Evolutionary conservation across 352 stramenopile species (phyloP), one percentile per base, ranked within the genome.

Genomic region (Phytophthora tubulina): DNA sequence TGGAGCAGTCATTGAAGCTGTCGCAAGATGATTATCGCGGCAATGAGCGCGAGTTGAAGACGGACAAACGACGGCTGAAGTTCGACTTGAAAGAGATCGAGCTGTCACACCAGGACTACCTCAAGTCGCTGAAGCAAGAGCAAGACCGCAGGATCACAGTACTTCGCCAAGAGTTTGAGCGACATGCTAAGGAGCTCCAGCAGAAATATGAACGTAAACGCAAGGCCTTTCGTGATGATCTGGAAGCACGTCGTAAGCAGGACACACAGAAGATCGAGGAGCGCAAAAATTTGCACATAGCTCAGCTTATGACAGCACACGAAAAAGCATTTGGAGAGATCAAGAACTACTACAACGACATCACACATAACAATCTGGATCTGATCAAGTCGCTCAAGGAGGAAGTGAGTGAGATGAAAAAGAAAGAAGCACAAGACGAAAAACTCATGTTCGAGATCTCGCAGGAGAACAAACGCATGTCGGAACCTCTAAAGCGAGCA

Each of bases 311-410:
- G 93, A 89, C 90, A 13, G 84, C 85, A 3, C 96, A 99, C 70
- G 91, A 98, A 67, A 96, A 98, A 64, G 94, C 94, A 5, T 98
- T 99, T 72, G 84, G 85, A 1, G 96, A 99, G 68, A 99, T 99
- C 79, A 99, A 99, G 67, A 97, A 97, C 61, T 99, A 99, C 80
- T 99, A 98, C 90, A 98, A 97, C 75, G 95, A 99, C 67, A 99
- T 99, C 66, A 99, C 95, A 42, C 96, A 99, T 78, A 98, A 98
- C 73, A 99, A 99, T 75, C 72, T 99, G n/a, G 96, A 99, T 63
- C 75, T 98, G 30, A 99, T 99, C 85, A 98, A 98, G 71, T 92
- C 77, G 6, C 77, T 99, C 7, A 99, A 98, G 67, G 97, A 99
- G 76, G 95, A 99, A 68, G 92, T 98, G 31, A 78, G 78, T 15